Evolutionary conservation across 805 yeast genomes (phyloP), one percentile per base, ranked within the genome.

Genomic region (Yarrowia phangngaensis): DNA sequence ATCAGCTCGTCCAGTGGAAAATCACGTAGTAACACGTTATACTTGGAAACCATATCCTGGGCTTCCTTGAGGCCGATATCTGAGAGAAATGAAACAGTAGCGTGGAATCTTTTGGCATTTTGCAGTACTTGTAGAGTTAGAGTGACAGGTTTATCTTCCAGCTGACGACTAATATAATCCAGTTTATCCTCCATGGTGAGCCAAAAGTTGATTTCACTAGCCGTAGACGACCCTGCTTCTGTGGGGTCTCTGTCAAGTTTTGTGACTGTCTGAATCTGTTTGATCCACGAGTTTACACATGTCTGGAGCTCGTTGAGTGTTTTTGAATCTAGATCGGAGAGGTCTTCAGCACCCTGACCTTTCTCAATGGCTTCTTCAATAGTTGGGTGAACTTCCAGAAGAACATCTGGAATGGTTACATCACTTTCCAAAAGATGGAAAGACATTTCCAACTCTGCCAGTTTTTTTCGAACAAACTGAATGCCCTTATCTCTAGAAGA

Each of bases 121-220:
- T 76, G 75, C 50, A 89, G 68, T 0, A 84, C 67, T 1, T 74
- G 76, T 11, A 87, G 63, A 0, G 92, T 78, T 7, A 74, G 61
- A 15, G 64, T 66, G 1, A 86, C 75, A 26, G 76, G 80, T 0
- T 71, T 70, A 1, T 76, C 67, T 3, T 70, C 62, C 1, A 84
- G 63, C 59, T 87, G 95, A 1, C 69, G 68, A 47, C 76, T 74
- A 0, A 84, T 70, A 1, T 78, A 66, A 2, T 56, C 51, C 32
- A 89, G 66, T 0, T 85, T 80, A 2, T 64, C 59, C 56, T 84
- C 90, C 68, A 84, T 70, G 0, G 86, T 75, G 7, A 69, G 65
- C 97, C 97, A 89, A 55, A 84, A 88, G 36, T 72, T 76, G 3
- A 83, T 70, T 58, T 89, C 97, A 30, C 82, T 87, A 1, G 64